A percentile compares a stretch with the other conserved stretches of the same genome.
phyloP scores from a whole-genome alignment of 1,284 basidiomycete species.

The Pascua sp. region DNA sequence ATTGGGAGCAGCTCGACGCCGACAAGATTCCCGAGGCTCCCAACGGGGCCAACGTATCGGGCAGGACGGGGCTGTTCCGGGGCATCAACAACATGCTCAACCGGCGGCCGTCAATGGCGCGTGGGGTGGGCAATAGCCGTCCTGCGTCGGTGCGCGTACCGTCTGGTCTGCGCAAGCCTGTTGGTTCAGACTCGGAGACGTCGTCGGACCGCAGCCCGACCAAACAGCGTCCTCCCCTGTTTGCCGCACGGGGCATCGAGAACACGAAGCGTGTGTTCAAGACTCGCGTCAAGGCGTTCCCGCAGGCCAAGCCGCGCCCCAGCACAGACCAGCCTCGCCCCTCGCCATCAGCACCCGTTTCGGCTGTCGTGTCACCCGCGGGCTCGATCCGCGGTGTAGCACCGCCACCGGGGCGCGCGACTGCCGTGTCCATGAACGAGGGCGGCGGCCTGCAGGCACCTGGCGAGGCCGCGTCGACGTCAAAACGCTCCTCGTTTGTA shows the following conservation, averaged over 20 bases:
- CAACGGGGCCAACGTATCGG: slow-evolving; percentile 25
- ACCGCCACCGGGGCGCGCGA: background rate
- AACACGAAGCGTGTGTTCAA: slow-evolving; percentile 32
- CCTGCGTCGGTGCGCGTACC: slow-evolving; percentile 15
- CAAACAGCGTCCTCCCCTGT: slow-evolving; percentile 15
- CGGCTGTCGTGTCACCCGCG: slow-evolving; percentile 4
- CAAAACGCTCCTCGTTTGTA: slow-evolving; percentile 4
- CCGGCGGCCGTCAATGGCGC: slow-evolving; percentile 21
- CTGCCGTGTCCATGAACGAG: background rate
- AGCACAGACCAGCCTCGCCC: background rate
- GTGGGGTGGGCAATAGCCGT: slow-evolving; percentile 16
- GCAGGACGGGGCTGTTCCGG: slow-evolving; percentile 22
- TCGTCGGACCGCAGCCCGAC: slow-evolving; percentile 6
- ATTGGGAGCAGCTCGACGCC: slow-evolving; percentile 31
- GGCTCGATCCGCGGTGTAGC: slow-evolving; percentile 10
- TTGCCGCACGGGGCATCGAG: slow-evolving; percentile 23
- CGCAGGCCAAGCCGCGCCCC: slow-evolving; percentile 14
- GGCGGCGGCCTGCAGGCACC: background rate
- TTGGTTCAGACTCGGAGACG: slow-evolving; percentile 17
- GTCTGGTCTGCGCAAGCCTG: slow-evolving; percentile 11
- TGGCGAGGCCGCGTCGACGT: background rate
- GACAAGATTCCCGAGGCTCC: slow-evolving; percentile 19
- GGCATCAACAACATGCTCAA: slow-evolving; percentile 23
- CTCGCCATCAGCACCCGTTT: slow-evolving; percentile 1
- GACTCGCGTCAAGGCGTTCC: slow-evolving; percentile 34